A percentile compares a stretch with the other conserved stretches of the same genome.
Evolutionary conservation across 208 protist species (phyloP).

Genomic region (Kentomonas sorsogonicus): DNA sequence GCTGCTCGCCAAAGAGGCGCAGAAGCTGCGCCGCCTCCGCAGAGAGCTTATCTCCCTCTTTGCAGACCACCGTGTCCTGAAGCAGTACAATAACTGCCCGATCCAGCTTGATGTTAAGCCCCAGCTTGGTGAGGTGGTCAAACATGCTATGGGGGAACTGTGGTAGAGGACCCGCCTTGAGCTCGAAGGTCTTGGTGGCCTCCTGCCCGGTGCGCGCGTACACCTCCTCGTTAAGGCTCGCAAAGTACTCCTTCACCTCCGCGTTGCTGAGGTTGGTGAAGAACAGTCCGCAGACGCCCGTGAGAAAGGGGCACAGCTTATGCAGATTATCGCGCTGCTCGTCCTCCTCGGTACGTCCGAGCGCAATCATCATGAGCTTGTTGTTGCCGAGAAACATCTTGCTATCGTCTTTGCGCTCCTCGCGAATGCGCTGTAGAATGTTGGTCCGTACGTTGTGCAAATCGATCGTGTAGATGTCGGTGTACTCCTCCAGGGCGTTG

Average conservation of each 20-base stretch:
- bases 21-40: slow-evolving; percentile 88
- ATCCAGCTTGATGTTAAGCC: slow-evolving; percentile 88
- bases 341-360: slow-evolving; percentile 81
- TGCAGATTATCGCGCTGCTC: slow-evolving; percentile 78
- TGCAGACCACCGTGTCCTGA: slow-evolving; percentile 87
- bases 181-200: slow-evolving; percentile 62
- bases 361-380: slow-evolving; percentile 90
- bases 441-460: slow-evolving; percentile 86
- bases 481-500: slow-evolving; percentile 78
- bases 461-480: slow-evolving; percentile 77
- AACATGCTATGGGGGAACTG: slow-evolving; percentile 93
- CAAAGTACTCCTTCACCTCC: slow-evolving; percentile 89
- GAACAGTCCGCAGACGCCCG: slow-evolving; percentile 86
- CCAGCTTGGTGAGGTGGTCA: slow-evolving; percentile 85
- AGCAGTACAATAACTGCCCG: slow-evolving; percentile 87
- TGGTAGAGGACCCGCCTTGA: slow-evolving; percentile 67
- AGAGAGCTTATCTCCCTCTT: slow-evolving; percentile 83
- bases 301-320: slow-evolving; percentile 83
- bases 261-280: slow-evolving; percentile 89
- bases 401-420: slow-evolving; percentile 77
- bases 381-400: slow-evolving; percentile 94
- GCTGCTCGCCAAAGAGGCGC: slow-evolving; percentile 80
- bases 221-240: slow-evolving; percentile 57
- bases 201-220: slow-evolving; percentile 82
- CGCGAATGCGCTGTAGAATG: slow-evolving; percentile 89